Conservation (phyloP, 306 rosid genomes). For the Acmispon strigosus region DNA sequence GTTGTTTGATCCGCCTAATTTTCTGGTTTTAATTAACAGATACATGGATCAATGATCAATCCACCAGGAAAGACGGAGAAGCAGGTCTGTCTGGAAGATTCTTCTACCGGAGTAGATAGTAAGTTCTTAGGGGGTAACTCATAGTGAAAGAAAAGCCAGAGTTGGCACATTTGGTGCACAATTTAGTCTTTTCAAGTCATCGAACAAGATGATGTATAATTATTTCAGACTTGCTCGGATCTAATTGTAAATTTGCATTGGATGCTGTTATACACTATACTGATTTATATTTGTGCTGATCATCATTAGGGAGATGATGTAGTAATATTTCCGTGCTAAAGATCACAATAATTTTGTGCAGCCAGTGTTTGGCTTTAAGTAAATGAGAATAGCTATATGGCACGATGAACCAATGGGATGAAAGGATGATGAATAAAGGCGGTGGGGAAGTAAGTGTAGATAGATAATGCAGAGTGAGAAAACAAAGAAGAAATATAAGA, state of each 20-base stretch:
- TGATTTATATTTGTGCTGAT: constrained; percentile 33
- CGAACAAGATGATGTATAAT: constrained; percentile 17
- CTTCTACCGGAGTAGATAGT: constrained; percentile 15
- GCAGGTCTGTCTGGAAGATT: constrained; percentile 43
- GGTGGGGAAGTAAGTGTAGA: no score
- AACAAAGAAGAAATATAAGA: no score
- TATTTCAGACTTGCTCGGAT: constrained; percentile 21
- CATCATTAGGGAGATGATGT: constrained; percentile 14
- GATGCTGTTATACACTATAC: neutral
- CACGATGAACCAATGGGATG: no score
- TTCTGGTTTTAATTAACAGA: constrained; percentile 32
- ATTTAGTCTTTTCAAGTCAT: neutral
- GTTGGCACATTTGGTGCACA: constrained; percentile 1
- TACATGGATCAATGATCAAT: constrained; percentile 35
- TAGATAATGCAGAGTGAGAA: no score
- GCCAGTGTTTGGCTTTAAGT: no score
- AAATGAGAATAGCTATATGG: no score
- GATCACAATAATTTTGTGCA: no score
- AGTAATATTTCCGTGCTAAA: neutral
- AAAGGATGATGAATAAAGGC: no score
- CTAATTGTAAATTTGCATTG: constrained; percentile 18
- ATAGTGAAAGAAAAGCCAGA: constrained; percentile 6
- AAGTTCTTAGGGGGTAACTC: constrained; percentile 10
- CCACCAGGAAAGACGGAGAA: constrained; percentile 38
- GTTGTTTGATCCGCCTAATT: constrained; percentile 18